These are phyloP conservation scores for Fremontodendron californicum DNA, from an alignment of 345 rosid species.

Conservation along the genomic window DNA sequence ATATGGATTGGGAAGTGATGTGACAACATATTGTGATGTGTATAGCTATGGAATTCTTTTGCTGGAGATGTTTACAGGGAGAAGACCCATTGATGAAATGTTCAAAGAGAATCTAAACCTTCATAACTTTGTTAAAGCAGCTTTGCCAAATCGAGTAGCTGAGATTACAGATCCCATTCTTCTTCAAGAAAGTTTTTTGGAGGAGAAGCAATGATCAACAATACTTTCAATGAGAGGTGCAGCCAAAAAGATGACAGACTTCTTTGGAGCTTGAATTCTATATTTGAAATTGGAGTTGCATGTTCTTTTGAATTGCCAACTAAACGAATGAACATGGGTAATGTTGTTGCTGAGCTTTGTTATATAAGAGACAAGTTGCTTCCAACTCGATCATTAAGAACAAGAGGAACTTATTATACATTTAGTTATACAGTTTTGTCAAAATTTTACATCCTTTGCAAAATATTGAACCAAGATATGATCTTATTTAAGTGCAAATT, in stretches of 20 bases:
- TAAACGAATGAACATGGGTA: background rate
- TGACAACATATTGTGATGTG: background rate
- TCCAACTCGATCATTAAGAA: no score
- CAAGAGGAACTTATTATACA: no score
- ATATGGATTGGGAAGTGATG: conserved; percentile 6
- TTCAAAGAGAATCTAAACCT: background rate
- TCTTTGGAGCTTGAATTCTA: background rate
- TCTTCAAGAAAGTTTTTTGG: background rate
- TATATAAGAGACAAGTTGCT: background rate
- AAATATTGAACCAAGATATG: no score
- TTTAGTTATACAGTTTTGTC: no score
- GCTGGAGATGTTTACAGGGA: background rate
- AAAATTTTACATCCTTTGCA: no score
- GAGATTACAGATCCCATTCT: background rate
- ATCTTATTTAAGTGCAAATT: background rate
- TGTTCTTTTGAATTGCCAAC: background rate
- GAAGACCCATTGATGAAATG: background rate
- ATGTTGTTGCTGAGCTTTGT: background rate
- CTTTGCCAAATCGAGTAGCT: background rate
- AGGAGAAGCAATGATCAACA: background rate
- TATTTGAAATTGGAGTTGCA: background rate
- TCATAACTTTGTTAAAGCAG: background rate
- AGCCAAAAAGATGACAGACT: background rate
- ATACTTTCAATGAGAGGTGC: background rate
- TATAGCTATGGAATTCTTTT: background rate